A percentile compares a stretch with the other conserved stretches of the same genome.
Evolutionary conservation across 2,329 filamentous ascomycete genomes (phyloP).

Genomic region (Phialocephala subalpina): DNA sequence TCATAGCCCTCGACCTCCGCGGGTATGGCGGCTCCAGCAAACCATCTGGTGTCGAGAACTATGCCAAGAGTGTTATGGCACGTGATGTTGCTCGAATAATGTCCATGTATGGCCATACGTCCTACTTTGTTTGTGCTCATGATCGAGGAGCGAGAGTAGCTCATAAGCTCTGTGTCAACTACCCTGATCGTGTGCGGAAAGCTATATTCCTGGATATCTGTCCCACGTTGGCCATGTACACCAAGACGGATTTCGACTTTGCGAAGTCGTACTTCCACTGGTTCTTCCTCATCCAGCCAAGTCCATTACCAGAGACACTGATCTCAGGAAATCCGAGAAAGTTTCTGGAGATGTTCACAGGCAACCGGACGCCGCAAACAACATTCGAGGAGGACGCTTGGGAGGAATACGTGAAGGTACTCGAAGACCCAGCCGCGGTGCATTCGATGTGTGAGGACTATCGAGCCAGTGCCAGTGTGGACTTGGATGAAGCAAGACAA

Average conservation of each 20-base stretch:
- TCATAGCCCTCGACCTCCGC: constrained; percentile 57
- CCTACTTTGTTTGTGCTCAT: constrained; percentile 61
- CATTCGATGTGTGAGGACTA: constrained; percentile 64
- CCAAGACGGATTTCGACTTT: constrained; percentile 50
- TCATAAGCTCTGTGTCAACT: constrained; percentile 61
- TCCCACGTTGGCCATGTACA: constrained; percentile 63
- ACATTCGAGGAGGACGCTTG: background rate
- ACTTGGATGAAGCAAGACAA: constrained; percentile 57
- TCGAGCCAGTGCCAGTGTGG: constrained; percentile 57
- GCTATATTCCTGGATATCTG: constrained; percentile 60
- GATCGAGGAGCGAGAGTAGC: constrained; percentile 64
- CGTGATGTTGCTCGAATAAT: constrained; percentile 55
- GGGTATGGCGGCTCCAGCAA: constrained; percentile 52
- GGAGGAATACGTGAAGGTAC: constrained; percentile 29
- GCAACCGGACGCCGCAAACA: constrained; percentile 22
- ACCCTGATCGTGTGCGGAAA: constrained; percentile 41
- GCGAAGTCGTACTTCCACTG: constrained; percentile 63
- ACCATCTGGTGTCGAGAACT: constrained; percentile 35
- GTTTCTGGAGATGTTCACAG: constrained; percentile 49
- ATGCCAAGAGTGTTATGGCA: constrained; percentile 59
- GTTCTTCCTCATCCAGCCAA: constrained; percentile 64
- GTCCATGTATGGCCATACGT: constrained; percentile 48
- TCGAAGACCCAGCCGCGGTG: constrained; percentile 49
- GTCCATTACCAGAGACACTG: constrained; percentile 58
- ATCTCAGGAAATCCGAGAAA: constrained; percentile 48